Evolutionary conservation across 1,284 basidiomycete genomes (phyloP).

Genomic region (Cryptococcus sp.): DNA sequence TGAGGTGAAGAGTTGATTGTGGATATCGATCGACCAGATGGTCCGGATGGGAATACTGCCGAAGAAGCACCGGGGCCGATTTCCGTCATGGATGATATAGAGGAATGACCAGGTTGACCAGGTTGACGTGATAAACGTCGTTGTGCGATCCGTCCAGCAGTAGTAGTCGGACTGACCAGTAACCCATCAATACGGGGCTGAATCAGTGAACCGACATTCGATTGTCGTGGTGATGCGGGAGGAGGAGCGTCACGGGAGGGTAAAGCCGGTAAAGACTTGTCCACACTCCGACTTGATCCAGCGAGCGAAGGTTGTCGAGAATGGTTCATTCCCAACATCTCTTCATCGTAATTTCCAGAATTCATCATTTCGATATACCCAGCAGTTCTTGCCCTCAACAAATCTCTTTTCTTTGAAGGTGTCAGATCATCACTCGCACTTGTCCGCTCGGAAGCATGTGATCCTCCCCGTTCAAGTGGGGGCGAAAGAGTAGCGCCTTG

Average conservation of each 20-base stretch:
- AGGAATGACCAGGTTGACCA: not conserved
- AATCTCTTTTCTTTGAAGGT: too few species aligned
- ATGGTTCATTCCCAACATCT: slow-evolving; percentile 1
- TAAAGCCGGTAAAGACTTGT: slow-evolving; percentile 8
- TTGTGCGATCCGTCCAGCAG: slow-evolving; percentile 37
- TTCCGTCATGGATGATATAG: not conserved
- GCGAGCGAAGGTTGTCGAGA: slow-evolving; percentile 4
- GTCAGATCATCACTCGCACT: too few species aligned
- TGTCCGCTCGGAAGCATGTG: too few species aligned
- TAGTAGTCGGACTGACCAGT: slow-evolving; percentile 32
- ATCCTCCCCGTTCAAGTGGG: too few species aligned
- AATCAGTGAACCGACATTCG: slow-evolving; percentile 1
- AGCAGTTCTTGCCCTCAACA: too few species aligned
- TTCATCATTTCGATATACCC: slow-evolving; percentile 1
- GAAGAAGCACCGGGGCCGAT: not conserved
- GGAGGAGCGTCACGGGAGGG: too few species aligned
- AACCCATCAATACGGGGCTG: slow-evolving; percentile 1
- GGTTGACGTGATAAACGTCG: slow-evolving; percentile 22
- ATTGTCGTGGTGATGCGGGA: slow-evolving; percentile 1
- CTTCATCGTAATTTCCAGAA: not conserved
- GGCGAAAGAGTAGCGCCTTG: too few species aligned
- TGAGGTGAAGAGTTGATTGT: not conserved
- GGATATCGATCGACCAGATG: slow-evolving; percentile 1
- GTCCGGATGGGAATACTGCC: slow-evolving; percentile 1
- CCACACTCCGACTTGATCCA: not conserved